Evolutionary conservation across 257 asterid genomes (phyloP), one percentile per base, ranked within the genome.

Genomic region (Ophiorrhiza pumila): DNA sequence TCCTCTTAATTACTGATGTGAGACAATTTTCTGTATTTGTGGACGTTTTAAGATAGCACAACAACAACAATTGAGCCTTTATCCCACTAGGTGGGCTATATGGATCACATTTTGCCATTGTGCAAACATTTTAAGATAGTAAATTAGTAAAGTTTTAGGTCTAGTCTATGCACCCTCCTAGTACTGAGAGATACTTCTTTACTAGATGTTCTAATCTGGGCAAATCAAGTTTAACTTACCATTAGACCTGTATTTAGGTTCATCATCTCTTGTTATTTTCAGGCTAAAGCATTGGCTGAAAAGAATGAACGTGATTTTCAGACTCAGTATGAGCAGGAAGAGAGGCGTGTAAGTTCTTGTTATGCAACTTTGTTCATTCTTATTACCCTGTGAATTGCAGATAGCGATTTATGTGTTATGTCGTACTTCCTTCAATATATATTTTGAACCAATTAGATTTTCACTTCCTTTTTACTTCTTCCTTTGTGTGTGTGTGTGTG

Each of bases 251-350:
- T n/a, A n/a, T n/a, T n/a, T n/a, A n/a, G 20, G 18, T 31, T 49
- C 22, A 41, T 23, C 29, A 29, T 37, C n/a, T 32, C 25, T 32
- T 59, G 27, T 55, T 69, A 66, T 80, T 78, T 80, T 65, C 89
- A 94, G 99, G 97, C 89, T 73, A 84, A 84, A 82, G 99, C 96
- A 57, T 87, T 91, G 80, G 91, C 87, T 79, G 93, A 85, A 85
- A 94, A 91, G 87, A 94, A 87, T 79, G 91, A 82, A 78, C 96
- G 99, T 77, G 99, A 94, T 88, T 82, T 81, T 81, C 88, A 84
- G 82, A 77, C 77, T 73, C 96, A 85, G 83, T 75, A 55, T 73
- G 97, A 91, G 84, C 97, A 91, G 84, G 96, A 90, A 42, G 96
- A 91, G 90, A 90, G 81, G 81, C 84, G 73, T 70, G 99, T 94